These are phyloP conservation scores for Nannizziopsis arthrosporioides DNA, from an alignment of 2,329 filamentous ascomycete species.

Conservation along the genomic window DNA sequence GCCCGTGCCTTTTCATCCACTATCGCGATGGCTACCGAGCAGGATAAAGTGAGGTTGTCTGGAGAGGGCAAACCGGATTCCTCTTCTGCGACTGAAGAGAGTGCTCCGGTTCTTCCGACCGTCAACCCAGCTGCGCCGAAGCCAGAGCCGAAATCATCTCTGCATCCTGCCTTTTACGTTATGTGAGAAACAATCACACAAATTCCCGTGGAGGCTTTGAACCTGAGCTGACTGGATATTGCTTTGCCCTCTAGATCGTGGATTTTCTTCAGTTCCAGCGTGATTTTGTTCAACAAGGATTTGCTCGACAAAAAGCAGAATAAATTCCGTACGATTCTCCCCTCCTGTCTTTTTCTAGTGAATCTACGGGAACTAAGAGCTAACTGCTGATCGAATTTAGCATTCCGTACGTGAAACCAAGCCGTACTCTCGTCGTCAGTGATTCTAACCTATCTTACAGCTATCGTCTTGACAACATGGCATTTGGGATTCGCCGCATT, in stretches of 20 bases:
- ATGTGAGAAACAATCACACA: constrained; percentile 33
- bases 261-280: constrained; percentile 84
- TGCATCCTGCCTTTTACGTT: constrained; percentile 83
- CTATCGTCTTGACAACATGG: constrained; percentile 76
- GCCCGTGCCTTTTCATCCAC: constrained; percentile 22
- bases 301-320: constrained; percentile 66
- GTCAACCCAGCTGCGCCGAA: constrained; percentile 68
- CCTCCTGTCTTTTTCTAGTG: not conserved
- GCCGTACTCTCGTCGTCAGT: constrained; percentile 11
- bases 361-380: not conserved
- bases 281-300: constrained; percentile 99
- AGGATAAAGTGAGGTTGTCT: constrained; percentile 75
- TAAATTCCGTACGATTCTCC: constrained; percentile 53
- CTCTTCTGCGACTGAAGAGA: constrained; percentile 32
- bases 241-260: constrained; percentile 52
- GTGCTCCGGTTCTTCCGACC: constrained; percentile 55
- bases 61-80: constrained; percentile 46
- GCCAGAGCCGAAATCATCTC: constrained; percentile 50
- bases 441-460: constrained; percentile 20
- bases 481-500: constrained; percentile 85
- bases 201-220: not conserved
- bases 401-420: constrained; percentile 34
- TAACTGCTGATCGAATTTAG: constrained; percentile 19
- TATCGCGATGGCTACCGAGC: constrained; percentile 50
- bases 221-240: not conserved